phyloP scores from a whole-genome alignment of 805 yeast species.

The Helenozyma rhizophorensis region DNA sequence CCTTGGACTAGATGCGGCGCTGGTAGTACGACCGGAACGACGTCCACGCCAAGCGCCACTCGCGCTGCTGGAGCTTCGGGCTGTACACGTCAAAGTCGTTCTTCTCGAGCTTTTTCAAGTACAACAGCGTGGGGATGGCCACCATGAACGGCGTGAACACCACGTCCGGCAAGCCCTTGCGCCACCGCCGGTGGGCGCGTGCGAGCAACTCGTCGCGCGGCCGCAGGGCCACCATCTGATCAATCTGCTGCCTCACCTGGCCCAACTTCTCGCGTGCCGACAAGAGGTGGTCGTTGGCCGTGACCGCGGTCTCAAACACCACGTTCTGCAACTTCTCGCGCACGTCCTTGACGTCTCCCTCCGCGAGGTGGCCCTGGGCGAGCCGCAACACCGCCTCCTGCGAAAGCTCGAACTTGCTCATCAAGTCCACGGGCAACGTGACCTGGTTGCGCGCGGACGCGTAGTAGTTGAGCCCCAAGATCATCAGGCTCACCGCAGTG shows the following conservation, averaged over 20 bases:
- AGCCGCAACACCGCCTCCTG: slow-evolving; percentile 59
- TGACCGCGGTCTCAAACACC: slow-evolving; percentile 63
- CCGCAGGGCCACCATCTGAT: slow-evolving; percentile 20
- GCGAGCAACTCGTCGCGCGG: slow-evolving; percentile 21
- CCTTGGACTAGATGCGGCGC: slow-evolving; percentile 27
- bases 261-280: slow-evolving; percentile 58
- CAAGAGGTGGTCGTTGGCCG: slow-evolving; percentile 76
- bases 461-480: slow-evolving; percentile 57
- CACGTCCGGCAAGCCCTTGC: slow-evolving; percentile 53
- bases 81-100: slow-evolving; percentile 58
- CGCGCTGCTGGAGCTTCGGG: slow-evolving; percentile 42
- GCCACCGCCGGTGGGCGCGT: slow-evolving; percentile 34
- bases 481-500: slow-evolving; percentile 60
- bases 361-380: slow-evolving; percentile 39
- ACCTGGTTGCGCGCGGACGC: slow-evolving; percentile 48
- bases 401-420: slow-evolving; percentile 50
- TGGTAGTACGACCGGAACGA: slow-evolving; percentile 46
- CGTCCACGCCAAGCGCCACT: slow-evolving; percentile 65
- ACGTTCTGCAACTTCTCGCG: slow-evolving; percentile 47
- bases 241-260: slow-evolving; percentile 35
- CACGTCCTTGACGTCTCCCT: slow-evolving; percentile 20
- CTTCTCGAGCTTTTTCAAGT: slow-evolving; percentile 55
- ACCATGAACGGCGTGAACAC: slow-evolving; percentile 64
- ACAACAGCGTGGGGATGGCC: slow-evolving; percentile 61
- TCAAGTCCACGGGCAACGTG: slow-evolving; percentile 58